Base-by-base conservation (phyloP, 352 stramenopile genomes). In the Peronospora tabacina region DNA sequence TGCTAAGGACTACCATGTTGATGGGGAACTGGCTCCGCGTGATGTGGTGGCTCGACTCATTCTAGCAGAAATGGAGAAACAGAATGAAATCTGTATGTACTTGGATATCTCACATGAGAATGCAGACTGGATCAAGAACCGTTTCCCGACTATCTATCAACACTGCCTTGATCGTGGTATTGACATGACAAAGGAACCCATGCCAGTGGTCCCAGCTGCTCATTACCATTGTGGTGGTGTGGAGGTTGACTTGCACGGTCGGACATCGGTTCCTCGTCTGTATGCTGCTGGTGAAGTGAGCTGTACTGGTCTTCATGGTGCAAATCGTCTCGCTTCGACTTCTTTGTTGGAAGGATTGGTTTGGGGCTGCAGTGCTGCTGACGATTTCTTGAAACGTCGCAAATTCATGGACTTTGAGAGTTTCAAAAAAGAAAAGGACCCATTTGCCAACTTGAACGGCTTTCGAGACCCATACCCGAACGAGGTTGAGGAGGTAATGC, bases 221-320 rank as follows among this genome's bases (percentile, higher is more conserved):
- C 93, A 98, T 58, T 98, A 98, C 55, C 95, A 95, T 45, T 98
- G 93, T 54, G 93, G 90, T 51, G 93, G 93, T 13, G 72, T 97
- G 0, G 63, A 84, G 13, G 95, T 95, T 7, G 87, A 97, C 52
- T 61, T 97, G 35, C 61, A 89, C 29, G 93, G 90, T 5, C 57
- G 72, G 24, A 96, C 87, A 7, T 82, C 43, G 37, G 61, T 97
- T 9, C 66, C 76, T 20, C 76, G 77, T 9, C 59, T 98, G 22
- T 97, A 95, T 45, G 88, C 87, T 7, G 90, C 90, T 7, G 93
- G 93, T 16, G 93, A 98, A 62, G 90, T 96, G 19, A 94, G 90
- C 38, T 85, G 93, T 61, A 98, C 93, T 11, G 93, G 93, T 39
- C 72, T 98, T 11, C 93, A 98, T 55, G 93, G 93, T 32, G 93